Percentiles rank a stretch among this genome's conserved stretches.
Conservation (phyloP, 768 basidiomycete genomes). For the Suillus sp. region DNA sequence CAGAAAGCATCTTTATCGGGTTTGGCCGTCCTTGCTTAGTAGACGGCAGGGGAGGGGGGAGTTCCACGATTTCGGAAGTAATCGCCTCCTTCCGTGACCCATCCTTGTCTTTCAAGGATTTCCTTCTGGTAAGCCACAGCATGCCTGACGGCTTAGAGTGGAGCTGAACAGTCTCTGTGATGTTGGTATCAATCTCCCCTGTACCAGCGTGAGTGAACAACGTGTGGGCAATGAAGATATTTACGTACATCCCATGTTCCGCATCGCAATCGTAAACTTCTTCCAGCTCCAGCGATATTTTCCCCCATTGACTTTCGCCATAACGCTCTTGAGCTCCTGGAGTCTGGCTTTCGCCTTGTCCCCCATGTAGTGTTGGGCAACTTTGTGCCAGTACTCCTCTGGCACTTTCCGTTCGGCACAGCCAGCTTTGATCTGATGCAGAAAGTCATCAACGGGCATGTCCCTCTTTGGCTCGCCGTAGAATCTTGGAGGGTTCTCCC, state of each 20-base stretch:
- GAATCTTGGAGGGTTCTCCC: slow-evolving; percentile 69
- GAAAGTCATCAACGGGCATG: slow-evolving; percentile 69
- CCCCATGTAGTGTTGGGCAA: slow-evolving; percentile 76
- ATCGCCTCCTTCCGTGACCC: slow-evolving; percentile 38
- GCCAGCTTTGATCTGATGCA: slow-evolving; percentile 70
- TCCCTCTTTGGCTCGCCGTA: slow-evolving; percentile 71
- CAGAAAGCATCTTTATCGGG: slow-evolving; percentile 38
- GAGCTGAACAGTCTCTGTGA: slow-evolving; percentile 64
- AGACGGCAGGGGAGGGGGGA: slow-evolving; percentile 24
- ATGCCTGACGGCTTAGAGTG: slow-evolving; percentile 48
- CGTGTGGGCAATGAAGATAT: slow-evolving; percentile 5
- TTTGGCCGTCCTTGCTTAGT: slow-evolving; percentile 36
- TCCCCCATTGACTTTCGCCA: slow-evolving; percentile 73
- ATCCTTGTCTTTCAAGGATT: slow-evolving; percentile 38
- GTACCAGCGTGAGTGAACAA: slow-evolving; percentile 6
- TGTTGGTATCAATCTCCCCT: slow-evolving; percentile 70
- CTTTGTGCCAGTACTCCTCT: slow-evolving; percentile 82
- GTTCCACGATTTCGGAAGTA: slow-evolving; percentile 25
- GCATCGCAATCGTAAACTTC: slow-evolving; percentile 76
- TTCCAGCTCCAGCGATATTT: slow-evolving; percentile 86
- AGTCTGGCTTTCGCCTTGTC: slow-evolving; percentile 66
- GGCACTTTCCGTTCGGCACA: slow-evolving; percentile 71
- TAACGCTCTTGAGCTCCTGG: slow-evolving; percentile 70
- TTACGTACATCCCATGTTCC: slow-evolving; percentile 78
- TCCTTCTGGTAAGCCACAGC: slow-evolving; percentile 58